Evolutionary conservation across 352 stramenopile genomes (phyloP).

Genomic region (Elongisporangium anandrum): DNA sequence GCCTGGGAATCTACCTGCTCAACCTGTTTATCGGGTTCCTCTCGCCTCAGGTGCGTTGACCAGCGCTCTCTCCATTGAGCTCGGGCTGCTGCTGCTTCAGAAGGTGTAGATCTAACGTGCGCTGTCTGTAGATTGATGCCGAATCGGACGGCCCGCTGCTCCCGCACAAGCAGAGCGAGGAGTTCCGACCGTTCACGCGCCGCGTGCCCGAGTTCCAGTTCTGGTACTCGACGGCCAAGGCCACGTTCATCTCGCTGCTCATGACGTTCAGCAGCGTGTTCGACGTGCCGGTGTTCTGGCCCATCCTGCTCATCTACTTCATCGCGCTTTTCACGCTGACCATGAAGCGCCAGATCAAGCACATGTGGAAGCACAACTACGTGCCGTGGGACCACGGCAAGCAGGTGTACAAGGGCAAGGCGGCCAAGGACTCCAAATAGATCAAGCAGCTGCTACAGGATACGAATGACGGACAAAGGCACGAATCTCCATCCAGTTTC

Average conservation of each 20-base stretch:
- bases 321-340: constrained; percentile 98
- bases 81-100: background rate
- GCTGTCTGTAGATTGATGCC: constrained; percentile 53
- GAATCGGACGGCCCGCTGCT: constrained; percentile 88
- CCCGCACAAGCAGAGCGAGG: constrained; percentile 87
- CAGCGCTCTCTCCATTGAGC: background rate
- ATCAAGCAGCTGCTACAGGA: constrained; percentile 6
- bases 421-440: constrained; percentile 76
- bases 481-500: background rate
- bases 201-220: constrained; percentile 99
- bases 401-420: constrained; percentile 91
- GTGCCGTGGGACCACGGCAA: constrained; percentile 96
- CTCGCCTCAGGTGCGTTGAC: constrained; percentile 88
- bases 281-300: constrained; percentile 99
- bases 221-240: constrained; percentile 92
- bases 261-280: constrained; percentile 99
- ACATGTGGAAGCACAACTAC: constrained; percentile 99
- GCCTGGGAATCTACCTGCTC: constrained; percentile 98
- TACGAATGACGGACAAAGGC: background rate
- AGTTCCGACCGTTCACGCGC: constrained; percentile 91
- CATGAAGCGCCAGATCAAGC: constrained; percentile 99
- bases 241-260: constrained; percentile 87
- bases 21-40: constrained; percentile 99
- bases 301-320: constrained; percentile 99
- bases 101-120: background rate